Base-by-base conservation (phyloP, 306 rosid species). In the Canavalia gladiata region DNA sequence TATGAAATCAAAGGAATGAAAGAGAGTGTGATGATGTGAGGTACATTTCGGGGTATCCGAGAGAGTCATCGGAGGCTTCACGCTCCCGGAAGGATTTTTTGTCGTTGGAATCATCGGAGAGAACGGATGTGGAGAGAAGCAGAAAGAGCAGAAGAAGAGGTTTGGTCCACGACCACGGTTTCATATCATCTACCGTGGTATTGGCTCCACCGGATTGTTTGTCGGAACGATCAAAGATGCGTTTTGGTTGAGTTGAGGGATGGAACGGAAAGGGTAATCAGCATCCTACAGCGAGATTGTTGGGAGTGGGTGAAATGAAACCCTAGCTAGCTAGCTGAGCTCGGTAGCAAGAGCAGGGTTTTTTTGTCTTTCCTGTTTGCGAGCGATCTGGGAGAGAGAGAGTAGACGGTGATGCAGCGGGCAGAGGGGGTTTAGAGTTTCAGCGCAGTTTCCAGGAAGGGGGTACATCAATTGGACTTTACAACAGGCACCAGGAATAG, bases 41-140 rank as follows among this genome's bases (percentile, higher is more conserved):
- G 66, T 85, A 96, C 99, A 93, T 88, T 84, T 90, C 87, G 13
- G 98, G 99, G 76, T 88, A 96, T 37, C 90, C 92, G 37, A 90
- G 88, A 71, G 89, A 72, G 64, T 96, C 98, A 8, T 96, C 99
- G 63, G 94, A 81, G 82, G 99, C 99, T 86, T 89, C 94, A 3
- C 98, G 98, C 39, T 90, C 94, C 56, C 98, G 93, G 70, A 96
- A 93, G 56, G 84, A 78, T 57, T 88, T 92, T 72, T 84, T 90
- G 86, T 84, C 87, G 85, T 86, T 84, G 65, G 93, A 29, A 72
- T 74, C 94, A 57, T 88, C 89, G 82, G 86, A 87, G 76, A 87
- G 84, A 72, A 82, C 87, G 75, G 77, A 73, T 52, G 72, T 64
- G 56, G 72, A 85, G 68, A 68, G 83, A 18, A 90, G 82, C 11